A percentile compares a stretch with the other conserved stretches of the same genome.
Conservation (phyloP, 2,329 filamentous ascomycete genomes). For the Colletotrichum eleusines region DNA sequence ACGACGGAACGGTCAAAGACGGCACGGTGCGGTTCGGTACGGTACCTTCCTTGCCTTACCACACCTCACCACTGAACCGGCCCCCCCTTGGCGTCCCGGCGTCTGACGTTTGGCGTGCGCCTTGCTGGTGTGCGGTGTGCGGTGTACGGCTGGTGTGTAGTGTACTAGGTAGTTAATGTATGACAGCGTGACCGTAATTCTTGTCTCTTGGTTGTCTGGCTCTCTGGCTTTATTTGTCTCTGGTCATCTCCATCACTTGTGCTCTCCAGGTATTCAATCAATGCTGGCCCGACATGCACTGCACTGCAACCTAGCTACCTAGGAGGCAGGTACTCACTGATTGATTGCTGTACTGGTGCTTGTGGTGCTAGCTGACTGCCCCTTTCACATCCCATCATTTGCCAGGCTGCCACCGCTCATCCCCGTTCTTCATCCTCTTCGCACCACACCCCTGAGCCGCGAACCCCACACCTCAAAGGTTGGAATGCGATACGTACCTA, state of each 20-base stretch:
- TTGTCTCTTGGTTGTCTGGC: background rate
- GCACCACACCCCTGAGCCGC: conserved; percentile 6
- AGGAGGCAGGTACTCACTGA: background rate
- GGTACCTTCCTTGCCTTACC: conserved; percentile 15
- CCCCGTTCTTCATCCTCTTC: conserved; percentile 17
- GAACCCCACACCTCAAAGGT: conserved; percentile 11
- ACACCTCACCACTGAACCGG: conserved; percentile 25
- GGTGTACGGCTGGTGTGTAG: background rate
- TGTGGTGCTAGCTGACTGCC: background rate
- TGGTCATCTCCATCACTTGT: background rate
- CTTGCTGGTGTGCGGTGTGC: conserved; percentile 6
- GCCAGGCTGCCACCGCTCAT: conserved; percentile 8
- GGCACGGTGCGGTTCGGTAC: conserved; percentile 17
- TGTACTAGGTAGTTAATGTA: no score
- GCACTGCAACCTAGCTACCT: no score
- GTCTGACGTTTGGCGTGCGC: conserved; percentile 21
- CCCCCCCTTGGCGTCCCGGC: conserved; percentile 8
- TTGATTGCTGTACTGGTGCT: background rate
- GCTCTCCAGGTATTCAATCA: background rate
- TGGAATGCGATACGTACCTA: background rate
- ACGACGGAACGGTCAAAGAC: conserved; percentile 5
- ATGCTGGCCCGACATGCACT: background rate
- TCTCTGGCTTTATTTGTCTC: background rate
- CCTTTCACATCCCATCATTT: conserved; percentile 11
- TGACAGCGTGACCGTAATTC: background rate